phyloP scores from a whole-genome alignment of 768 basidiomycete genomes.

The Rhizopogon sp. region DNA sequence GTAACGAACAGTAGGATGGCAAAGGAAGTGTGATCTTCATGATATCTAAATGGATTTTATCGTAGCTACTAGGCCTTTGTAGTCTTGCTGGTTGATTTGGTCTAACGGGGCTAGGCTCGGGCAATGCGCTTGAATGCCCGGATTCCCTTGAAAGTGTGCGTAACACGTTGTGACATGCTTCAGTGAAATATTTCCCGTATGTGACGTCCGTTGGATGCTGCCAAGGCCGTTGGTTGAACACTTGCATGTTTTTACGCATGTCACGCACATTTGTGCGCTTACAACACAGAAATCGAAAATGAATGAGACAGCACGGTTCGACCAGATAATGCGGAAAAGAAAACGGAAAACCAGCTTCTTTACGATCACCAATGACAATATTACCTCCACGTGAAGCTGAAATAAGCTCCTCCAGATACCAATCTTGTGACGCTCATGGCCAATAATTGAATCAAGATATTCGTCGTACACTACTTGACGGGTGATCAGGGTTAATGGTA shows the following conservation, averaged over 20 bases:
- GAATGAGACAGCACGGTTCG: background rate
- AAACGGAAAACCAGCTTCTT: background rate
- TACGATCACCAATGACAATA: background rate
- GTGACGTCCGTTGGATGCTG: too few species aligned
- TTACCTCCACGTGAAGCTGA: background rate
- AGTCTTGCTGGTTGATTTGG: background rate
- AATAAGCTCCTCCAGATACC: background rate
- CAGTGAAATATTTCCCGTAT: background rate
- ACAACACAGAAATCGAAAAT: background rate
- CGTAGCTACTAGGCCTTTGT: background rate
- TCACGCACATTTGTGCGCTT: background rate
- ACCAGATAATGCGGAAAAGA: background rate
- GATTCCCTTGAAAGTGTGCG: background rate
- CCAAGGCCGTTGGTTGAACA: background rate
- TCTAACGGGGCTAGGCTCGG: background rate
- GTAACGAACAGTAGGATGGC: background rate
- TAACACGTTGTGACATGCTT: background rate
- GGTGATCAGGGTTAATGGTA: slow-evolving; percentile 14
- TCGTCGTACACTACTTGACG: background rate
- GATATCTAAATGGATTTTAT: background rate
- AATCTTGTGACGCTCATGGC: background rate
- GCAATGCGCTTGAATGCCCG: background rate
- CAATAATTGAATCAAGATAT: background rate
- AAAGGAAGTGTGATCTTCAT: background rate
- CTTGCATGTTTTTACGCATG: background rate